Conservation (phyloP, 2,329 filamentous ascomycete species). For the Septoria linicola region DNA sequence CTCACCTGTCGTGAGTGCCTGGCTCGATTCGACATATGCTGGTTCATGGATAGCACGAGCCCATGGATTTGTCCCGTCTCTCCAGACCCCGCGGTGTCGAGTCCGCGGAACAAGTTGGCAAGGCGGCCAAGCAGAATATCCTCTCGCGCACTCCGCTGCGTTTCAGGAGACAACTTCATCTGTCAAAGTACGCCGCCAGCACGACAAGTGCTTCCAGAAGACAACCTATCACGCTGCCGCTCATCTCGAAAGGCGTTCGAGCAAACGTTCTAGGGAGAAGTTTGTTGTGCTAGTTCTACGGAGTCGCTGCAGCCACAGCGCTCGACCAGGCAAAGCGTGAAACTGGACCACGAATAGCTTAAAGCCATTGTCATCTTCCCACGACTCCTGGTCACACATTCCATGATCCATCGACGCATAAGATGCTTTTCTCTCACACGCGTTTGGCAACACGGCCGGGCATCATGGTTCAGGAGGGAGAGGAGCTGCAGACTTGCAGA, state of each 20-base stretch:
- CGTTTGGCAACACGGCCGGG: neutral
- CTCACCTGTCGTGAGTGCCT: too few species aligned
- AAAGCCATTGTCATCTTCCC: conserved; percentile 1
- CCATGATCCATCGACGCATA: neutral
- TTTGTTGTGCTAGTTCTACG: neutral
- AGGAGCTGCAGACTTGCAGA: too few species aligned
- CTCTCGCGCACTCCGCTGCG: too few species aligned
- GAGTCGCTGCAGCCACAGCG: conserved; percentile 1
- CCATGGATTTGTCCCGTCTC: too few species aligned
- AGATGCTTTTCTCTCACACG: neutral
- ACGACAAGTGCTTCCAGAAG: neutral
- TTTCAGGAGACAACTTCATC: too few species aligned
- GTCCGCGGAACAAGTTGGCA: too few species aligned
- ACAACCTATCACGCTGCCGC: neutral
- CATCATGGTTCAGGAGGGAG: neutral
- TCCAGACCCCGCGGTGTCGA: too few species aligned
- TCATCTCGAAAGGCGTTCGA: conserved; percentile 1
- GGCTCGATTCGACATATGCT: too few species aligned
- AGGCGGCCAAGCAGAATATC: too few species aligned
- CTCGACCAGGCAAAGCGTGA: conserved; percentile 10
- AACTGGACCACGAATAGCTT: conserved; percentile 8
- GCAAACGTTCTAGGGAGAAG: conserved; percentile 6
- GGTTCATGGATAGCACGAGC: too few species aligned
- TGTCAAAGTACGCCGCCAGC: neutral
- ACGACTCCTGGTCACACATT: conserved; percentile 6